Conservation (phyloP, 805 yeast species). For the Cyberlindnera galapagoensis region DNA sequence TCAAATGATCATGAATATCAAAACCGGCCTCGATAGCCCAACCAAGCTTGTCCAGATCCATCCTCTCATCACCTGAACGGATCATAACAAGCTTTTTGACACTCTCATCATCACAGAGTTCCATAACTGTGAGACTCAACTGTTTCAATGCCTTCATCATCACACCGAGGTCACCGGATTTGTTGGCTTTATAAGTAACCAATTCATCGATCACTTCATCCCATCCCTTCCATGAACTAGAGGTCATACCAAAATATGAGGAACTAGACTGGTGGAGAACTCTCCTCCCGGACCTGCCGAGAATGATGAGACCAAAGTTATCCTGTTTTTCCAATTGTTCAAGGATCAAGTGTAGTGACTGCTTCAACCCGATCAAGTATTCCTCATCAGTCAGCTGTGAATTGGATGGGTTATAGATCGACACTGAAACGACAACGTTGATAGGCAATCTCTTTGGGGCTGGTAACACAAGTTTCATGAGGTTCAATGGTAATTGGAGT, state of each 20-base stretch:
- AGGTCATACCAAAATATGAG: constrained; percentile 39
- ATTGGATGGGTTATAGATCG: constrained; percentile 33
- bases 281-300: constrained; percentile 40
- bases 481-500: constrained; percentile 34
- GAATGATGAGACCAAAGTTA: constrained; percentile 39
- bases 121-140: constrained; percentile 7
- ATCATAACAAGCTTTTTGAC: constrained; percentile 12
- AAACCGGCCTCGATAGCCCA: constrained; percentile 9
- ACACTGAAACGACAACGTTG: constrained; percentile 37
- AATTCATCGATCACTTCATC: constrained; percentile 34
- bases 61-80: constrained; percentile 2
- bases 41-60: constrained; percentile 4
- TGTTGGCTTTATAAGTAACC: constrained; percentile 18
- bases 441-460: constrained; percentile 34
- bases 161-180: constrained; percentile 1
- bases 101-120: constrained; percentile 4
- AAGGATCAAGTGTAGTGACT: constrained; percentile 24
- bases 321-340: constrained; percentile 30
- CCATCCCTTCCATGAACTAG: constrained; percentile 44
- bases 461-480: constrained; percentile 33
- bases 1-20: constrained; percentile 7
- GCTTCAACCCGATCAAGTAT: constrained; percentile 23
- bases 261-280: constrained; percentile 30
- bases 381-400: constrained; percentile 23
- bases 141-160: constrained; percentile 6